These are phyloP conservation scores for Brassica napus DNA, from an alignment of 345 rosid genomes.

Conservation along the genomic window DNA sequence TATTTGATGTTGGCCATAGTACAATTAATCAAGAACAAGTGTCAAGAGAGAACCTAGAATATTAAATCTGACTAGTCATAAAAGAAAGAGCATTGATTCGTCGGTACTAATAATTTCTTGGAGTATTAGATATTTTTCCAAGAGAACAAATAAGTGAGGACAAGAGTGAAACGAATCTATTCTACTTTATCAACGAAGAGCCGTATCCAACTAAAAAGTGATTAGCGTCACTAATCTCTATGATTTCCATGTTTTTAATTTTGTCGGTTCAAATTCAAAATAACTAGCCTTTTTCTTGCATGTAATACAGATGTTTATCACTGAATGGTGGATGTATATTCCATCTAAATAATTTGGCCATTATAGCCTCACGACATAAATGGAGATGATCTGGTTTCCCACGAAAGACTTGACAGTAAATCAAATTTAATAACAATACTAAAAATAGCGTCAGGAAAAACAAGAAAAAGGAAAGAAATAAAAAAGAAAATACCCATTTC, in stretches of 20 bases:
- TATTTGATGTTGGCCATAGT: neutral
- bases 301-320: conserved; percentile 26
- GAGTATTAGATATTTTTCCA: conserved; percentile 4
- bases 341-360: conserved; percentile 23
- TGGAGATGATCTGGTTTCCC: conserved; percentile 23
- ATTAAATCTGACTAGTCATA: neutral
- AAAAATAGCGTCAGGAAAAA: conserved; percentile 9
- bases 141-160: conserved; percentile 18
- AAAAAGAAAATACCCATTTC: conserved; percentile 55
- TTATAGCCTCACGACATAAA: conserved; percentile 13
- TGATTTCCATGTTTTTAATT: neutral
- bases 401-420: conserved; percentile 9
- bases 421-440: neutral
- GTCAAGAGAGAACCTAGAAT: neutral
- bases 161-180: conserved; percentile 24
- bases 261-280: neutral
- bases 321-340: neutral
- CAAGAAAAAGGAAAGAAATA: neutral
- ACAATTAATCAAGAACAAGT: neutral
- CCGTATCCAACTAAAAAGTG: conserved; percentile 9
- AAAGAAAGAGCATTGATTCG: conserved; percentile 19
- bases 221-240: conserved; percentile 19
- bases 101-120: neutral
- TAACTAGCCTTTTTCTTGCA: neutral
- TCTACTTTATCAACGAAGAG: conserved; percentile 22